These are phyloP conservation scores for Leptosphaerulina australis DNA, from an alignment of 2,329 filamentous ascomycete species.

Conservation along the genomic window DNA sequence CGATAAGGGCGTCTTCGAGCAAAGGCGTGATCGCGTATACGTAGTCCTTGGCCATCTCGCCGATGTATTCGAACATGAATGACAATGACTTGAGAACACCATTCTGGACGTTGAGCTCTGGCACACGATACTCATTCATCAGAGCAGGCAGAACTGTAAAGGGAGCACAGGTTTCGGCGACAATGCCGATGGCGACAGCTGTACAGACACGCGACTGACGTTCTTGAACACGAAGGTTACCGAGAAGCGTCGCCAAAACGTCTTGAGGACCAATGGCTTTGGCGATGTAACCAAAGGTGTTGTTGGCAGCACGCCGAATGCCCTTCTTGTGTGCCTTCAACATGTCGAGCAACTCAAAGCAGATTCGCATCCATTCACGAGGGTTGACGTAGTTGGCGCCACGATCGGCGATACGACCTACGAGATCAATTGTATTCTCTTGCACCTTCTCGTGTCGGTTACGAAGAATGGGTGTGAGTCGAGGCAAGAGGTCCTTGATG, in stretches of 20 bases:
- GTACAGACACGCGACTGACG: slow-evolving; percentile 98
- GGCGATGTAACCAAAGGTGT: slow-evolving; percentile 99
- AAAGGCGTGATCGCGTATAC: slow-evolving; percentile 97
- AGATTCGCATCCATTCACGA: slow-evolving; percentile 99
- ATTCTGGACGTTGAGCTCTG: slow-evolving; percentile 98
- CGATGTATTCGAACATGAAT: slow-evolving; percentile 99
- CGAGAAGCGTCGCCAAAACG: slow-evolving; percentile 91
- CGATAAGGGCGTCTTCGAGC: slow-evolving; percentile 94
- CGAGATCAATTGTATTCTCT: slow-evolving; percentile 97
- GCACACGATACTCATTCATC: slow-evolving; percentile 99
- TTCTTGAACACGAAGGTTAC: slow-evolving; percentile 96
- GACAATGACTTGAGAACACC: slow-evolving; percentile 96
- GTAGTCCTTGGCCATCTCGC: slow-evolving; percentile 99
- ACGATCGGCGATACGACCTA: slow-evolving; percentile 95
- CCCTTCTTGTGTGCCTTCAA: slow-evolving; percentile 99
- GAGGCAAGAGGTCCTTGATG: slow-evolving; percentile 92
- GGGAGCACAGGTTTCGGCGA: slow-evolving; percentile 96
- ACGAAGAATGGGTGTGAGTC: slow-evolving; percentile 94
- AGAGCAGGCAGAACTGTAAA: slow-evolving; percentile 98
- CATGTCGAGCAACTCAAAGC: slow-evolving; percentile 98
- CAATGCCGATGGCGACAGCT: slow-evolving; percentile 96
- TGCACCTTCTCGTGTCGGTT: slow-evolving; percentile 99
- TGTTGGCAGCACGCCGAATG: slow-evolving; percentile 96
- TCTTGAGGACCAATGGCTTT: slow-evolving; percentile 99
- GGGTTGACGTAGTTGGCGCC: slow-evolving; percentile 96